phyloP scores from a whole-genome alignment of 2,329 filamentous ascomycete species.

The Fusarium robinianum region DNA sequence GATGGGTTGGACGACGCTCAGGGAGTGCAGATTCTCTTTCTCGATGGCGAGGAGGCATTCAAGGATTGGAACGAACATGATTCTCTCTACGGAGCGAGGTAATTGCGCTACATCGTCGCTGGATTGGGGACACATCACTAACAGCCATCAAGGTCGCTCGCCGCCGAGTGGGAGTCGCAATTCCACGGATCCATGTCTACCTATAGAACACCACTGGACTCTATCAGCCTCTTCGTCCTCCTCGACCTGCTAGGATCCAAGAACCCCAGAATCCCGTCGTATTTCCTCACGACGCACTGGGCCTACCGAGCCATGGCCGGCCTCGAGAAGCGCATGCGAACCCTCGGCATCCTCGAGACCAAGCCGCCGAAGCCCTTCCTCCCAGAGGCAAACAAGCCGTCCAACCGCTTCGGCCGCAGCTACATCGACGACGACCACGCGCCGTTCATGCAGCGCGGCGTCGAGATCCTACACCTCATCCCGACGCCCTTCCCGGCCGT shows the following conservation, averaged over 20 bases:
- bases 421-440: constrained; percentile 85
- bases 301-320: constrained; percentile 78
- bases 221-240: constrained; percentile 89
- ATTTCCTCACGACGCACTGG: constrained; percentile 91
- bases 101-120: too few species aligned
- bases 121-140: constrained; percentile 6
- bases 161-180: constrained; percentile 76
- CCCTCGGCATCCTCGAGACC: constrained; percentile 68
- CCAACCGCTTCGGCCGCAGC: constrained; percentile 51
- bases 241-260: constrained; percentile 81
- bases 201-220: constrained; percentile 73
- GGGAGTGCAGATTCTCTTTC: constrained; percentile 84
- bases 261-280: constrained; percentile 75
- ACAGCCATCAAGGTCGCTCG: constrained; percentile 61
- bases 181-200: constrained; percentile 72
- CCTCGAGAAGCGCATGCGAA: constrained; percentile 74
- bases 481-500: constrained; percentile 79
- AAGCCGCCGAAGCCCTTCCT: constrained; percentile 61
- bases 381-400: constrained; percentile 61
- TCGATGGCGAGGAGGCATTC: constrained; percentile 97
- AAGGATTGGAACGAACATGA: constrained; percentile 77
- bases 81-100: constrained; percentile 87
- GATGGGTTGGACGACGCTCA: constrained; percentile 70
- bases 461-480: constrained; percentile 88
- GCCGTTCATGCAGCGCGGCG: constrained; percentile 84